Conservation (phyloP, 2,329 filamentous ascomycete species). For the Diaporthe capsici region DNA sequence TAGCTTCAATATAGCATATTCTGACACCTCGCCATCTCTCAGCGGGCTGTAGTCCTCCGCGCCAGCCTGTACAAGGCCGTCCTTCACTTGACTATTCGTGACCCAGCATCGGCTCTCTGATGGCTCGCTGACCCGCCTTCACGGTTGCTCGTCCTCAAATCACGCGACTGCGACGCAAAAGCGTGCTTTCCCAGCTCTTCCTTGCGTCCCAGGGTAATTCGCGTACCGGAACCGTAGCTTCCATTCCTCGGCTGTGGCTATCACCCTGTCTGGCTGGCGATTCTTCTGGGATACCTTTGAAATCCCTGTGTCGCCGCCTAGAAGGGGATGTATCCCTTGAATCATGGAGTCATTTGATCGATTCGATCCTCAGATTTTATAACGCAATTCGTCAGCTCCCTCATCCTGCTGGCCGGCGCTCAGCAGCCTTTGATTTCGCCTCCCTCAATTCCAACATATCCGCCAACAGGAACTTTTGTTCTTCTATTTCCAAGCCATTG, state of each 20-base stretch:
- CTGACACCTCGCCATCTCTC: background rate
- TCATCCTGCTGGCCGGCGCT: constrained; percentile 37
- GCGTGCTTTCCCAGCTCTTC: background rate
- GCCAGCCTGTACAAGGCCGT: background rate
- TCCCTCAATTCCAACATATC: constrained; percentile 38
- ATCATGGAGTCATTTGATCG: background rate
- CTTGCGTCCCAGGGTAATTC: background rate
- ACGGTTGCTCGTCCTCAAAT: background rate
- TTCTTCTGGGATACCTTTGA: background rate
- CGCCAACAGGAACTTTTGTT: constrained; percentile 40
- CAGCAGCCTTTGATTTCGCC: constrained; percentile 22
- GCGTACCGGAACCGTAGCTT: background rate
- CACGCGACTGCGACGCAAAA: background rate
- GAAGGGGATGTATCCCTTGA: background rate
- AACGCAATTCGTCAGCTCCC: background rate
- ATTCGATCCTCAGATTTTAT: background rate
- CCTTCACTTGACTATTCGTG: background rate
- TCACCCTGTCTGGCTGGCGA: background rate
- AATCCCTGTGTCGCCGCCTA: background rate
- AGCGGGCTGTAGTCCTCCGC: background rate
- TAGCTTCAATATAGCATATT: background rate
- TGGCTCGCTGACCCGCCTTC: background rate
- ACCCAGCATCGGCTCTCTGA: background rate
- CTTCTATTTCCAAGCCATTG: constrained; percentile 39
- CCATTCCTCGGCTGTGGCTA: background rate